These are phyloP conservation scores for Hydnomerulius pinastri DNA, from an alignment of 768 basidiomycete genomes.

Conservation along the genomic window DNA sequence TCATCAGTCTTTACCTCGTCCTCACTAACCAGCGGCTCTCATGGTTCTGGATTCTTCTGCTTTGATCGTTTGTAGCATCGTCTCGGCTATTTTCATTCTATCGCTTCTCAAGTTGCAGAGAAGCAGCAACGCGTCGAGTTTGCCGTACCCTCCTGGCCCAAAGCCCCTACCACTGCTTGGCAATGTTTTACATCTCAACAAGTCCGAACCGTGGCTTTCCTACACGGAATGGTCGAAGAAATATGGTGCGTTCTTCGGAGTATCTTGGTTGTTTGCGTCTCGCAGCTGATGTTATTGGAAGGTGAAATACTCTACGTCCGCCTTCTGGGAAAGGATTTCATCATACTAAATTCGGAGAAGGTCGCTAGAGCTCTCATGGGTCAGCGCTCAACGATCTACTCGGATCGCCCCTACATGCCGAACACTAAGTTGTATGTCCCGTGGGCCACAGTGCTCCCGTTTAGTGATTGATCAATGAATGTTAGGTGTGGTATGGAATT, in stretches of 20 bases:
- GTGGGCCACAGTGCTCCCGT: neutral
- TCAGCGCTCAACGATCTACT: conserved; percentile 12
- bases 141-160: conserved; percentile 10
- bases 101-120: neutral
- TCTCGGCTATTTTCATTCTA: neutral
- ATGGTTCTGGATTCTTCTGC: neutral
- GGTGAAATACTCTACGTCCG: conserved; percentile 9
- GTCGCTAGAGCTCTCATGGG: conserved; percentile 9
- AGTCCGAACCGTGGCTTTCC: conserved; percentile 2
- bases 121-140: neutral
- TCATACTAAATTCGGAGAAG: conserved; percentile 12
- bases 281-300: neutral
- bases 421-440: conserved; percentile 6
- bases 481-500: conserved; percentile 15
- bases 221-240: neutral
- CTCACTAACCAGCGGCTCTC: neutral
- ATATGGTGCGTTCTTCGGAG: neutral
- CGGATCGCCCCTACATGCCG: conserved; percentile 8
- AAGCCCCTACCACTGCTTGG: neutral
- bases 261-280: neutral
- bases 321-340: conserved; percentile 7
- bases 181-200: conserved; percentile 4
- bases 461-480: neutral
- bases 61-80: neutral
- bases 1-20: neutral